Percentiles rank a stretch among this genome's conserved stretches.
Evolutionary conservation across 2,329 filamentous ascomycete species (phyloP).

Genomic region (Colletotrichum falcatum): DNA sequence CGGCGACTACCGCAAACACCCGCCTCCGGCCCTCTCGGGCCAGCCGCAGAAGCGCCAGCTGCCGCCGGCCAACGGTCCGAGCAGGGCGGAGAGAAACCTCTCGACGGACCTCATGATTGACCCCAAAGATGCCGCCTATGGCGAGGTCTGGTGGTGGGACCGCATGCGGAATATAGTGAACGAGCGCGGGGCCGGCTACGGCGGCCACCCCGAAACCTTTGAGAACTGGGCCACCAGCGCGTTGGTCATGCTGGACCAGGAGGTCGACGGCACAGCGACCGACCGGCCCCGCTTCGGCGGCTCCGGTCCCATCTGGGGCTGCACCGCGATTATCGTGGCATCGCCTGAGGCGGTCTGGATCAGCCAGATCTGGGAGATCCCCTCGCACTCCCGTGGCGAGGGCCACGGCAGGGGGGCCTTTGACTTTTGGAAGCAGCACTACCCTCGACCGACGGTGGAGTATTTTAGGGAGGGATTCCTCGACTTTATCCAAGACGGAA

Average conservation of each 20-base stretch:
- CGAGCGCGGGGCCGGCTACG: constrained; percentile 15
- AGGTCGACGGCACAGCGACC: constrained; percentile 9
- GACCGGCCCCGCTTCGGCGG: constrained; percentile 34
- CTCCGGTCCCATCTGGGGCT: constrained; percentile 40
- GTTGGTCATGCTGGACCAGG: constrained; percentile 10
- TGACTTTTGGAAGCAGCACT: background rate
- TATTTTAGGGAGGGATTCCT: constrained; percentile 25
- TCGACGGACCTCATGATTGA: constrained; percentile 15
- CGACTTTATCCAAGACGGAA: constrained; percentile 16
- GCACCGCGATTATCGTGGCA: constrained; percentile 29
- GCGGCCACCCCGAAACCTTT: background rate
- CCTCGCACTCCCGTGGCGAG: constrained; percentile 14
- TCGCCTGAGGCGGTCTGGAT: constrained; percentile 37
- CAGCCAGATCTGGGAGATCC: constrained; percentile 41
- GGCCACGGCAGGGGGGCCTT: background rate
- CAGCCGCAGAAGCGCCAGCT: no score
- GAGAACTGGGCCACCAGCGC: constrained; percentile 26
- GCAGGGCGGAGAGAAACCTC: constrained; percentile 13
- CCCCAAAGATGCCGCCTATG: background rate
- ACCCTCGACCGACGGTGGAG: constrained; percentile 10
- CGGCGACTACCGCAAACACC: constrained; percentile 5
- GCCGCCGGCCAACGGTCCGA: constrained; percentile 2
- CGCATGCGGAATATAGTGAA: constrained; percentile 15
- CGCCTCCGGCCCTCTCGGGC: background rate
- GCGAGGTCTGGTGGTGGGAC: constrained; percentile 13